A percentile compares a stretch with the other conserved stretches of the same genome.
Evolutionary conservation across 2,329 filamentous ascomycete species (phyloP).

Genomic region (Leptosphaerulina australis): DNA sequence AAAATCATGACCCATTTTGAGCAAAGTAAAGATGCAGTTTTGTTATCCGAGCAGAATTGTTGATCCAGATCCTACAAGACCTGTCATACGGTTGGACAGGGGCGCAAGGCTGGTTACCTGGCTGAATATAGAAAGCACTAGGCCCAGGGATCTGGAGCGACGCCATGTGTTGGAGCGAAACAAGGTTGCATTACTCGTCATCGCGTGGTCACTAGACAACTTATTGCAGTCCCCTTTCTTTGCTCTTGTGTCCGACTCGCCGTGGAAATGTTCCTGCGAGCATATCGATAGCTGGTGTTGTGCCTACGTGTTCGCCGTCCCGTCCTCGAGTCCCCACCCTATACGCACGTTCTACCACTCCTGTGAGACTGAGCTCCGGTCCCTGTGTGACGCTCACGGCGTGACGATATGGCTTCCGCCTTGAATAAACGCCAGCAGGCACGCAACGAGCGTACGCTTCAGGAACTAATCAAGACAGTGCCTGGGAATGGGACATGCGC

Average conservation of each 20-base stretch:
- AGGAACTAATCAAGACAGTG: conserved; percentile 83
- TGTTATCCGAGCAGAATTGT: conserved; percentile 2
- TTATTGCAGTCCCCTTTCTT: conserved; percentile 14
- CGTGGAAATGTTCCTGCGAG: conserved; percentile 11
- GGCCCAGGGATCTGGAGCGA: conserved; percentile 13
- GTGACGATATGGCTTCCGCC: conserved; percentile 66
- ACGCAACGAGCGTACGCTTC: conserved; percentile 90
- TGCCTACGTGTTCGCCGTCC: conserved; percentile 14
- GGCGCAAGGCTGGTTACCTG: conserved; percentile 4
- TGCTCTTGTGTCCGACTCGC: background rate
- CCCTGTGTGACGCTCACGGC: conserved; percentile 14
- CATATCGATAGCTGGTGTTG: conserved; percentile 9
- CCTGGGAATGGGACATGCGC: conserved; percentile 93
- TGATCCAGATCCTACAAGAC: background rate
- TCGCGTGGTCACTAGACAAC: conserved; percentile 17
- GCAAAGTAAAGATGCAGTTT: background rate
- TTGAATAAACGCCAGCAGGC: conserved; percentile 97
- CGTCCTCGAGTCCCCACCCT: conserved; percentile 12
- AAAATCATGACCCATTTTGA: too few relatives aligned
- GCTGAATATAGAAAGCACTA: conserved; percentile 12
- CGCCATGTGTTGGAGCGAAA: conserved; percentile 19
- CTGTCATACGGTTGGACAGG: background rate
- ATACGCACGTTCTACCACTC: conserved; percentile 16
- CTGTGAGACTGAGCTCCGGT: conserved; percentile 7
- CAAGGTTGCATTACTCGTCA: conserved; percentile 18